These are phyloP conservation scores for Mesostigma viride DNA, from an alignment of 139 green algal species.

Conservation along the genomic window DNA sequence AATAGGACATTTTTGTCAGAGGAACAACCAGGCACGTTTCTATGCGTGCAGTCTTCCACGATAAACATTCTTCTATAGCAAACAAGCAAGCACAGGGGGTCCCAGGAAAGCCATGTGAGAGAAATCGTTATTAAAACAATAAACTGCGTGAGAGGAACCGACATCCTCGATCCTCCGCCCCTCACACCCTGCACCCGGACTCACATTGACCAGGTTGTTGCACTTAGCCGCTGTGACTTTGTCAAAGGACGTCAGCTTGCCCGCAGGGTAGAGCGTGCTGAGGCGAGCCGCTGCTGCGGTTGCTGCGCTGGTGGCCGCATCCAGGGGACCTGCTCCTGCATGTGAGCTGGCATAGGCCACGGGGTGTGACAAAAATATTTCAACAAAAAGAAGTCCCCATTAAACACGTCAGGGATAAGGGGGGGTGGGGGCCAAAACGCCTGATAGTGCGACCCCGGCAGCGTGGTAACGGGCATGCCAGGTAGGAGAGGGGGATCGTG, in stretches of 20 bases:
- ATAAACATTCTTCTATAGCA: neutral
- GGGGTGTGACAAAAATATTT: neutral
- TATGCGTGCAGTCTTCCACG: neutral
- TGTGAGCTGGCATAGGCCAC: neutral
- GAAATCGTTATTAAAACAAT: neutral
- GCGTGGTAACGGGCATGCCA: no score
- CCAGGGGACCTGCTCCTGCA: no score
- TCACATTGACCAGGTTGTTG: no score
- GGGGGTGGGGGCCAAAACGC: neutral
- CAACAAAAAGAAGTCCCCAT: neutral
- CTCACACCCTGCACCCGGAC: neutral
- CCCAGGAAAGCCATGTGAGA: neutral
- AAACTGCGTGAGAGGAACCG: neutral
- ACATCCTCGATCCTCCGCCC: neutral
- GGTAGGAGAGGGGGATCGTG: no score
- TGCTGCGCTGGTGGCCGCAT: neutral
- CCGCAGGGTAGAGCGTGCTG: no score
- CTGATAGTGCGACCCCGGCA: no score
- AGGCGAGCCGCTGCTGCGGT: neutral
- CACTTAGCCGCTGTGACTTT: neutral
- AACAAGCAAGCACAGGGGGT: neutral
- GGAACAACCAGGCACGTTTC: neutral
- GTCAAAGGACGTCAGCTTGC: constrained; percentile 13
- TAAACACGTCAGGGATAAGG: neutral
- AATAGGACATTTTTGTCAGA: neutral